These are phyloP conservation scores for Heterobasidion irregulare DNA, from an alignment of 1,284 basidiomycete genomes.

Conservation along the genomic window DNA sequence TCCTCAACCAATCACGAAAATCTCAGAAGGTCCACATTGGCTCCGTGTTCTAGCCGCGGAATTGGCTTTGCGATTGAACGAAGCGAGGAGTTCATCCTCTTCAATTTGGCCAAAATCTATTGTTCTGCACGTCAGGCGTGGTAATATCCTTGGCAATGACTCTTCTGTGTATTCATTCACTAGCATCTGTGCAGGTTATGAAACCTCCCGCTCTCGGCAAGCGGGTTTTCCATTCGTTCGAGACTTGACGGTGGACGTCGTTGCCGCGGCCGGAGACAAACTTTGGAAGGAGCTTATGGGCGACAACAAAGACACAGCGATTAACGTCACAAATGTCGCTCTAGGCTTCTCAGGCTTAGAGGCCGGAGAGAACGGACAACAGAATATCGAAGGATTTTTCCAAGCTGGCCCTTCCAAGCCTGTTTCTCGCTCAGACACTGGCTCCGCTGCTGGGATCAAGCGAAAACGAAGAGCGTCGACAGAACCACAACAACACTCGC, in stretches of 20 bases:
- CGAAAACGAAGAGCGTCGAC: constrained; percentile 12
- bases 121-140: constrained; percentile 68
- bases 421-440: constrained; percentile 1
- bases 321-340: constrained; percentile 70
- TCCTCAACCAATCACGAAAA: constrained; percentile 64
- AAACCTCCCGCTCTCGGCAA: constrained; percentile 69
- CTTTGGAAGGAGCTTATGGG: constrained; percentile 83
- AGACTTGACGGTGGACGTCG: constrained; percentile 68
- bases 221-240: constrained; percentile 74
- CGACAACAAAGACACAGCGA: constrained; percentile 21
- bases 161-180: neutral
- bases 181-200: constrained; percentile 43
- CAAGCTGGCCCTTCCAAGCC: constrained; percentile 21
- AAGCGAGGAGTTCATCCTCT: constrained; percentile 68
- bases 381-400: constrained; percentile 84
- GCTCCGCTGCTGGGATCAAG: constrained; percentile 8
- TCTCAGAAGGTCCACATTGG: constrained; percentile 82
- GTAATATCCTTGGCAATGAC: constrained; percentile 22
- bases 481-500: neutral
- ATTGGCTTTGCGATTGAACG: constrained; percentile 75
- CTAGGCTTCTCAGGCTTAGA: constrained; percentile 84
- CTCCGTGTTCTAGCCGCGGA: constrained; percentile 87
- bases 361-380: constrained; percentile 73
- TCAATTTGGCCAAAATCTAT: constrained; percentile 92
- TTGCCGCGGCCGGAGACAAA: constrained; percentile 73